Evolutionary conservation across 129 eudicot genomes (phyloP), one percentile per base, ranked within the genome.

Genomic region (Erigeron canadensis): DNA sequence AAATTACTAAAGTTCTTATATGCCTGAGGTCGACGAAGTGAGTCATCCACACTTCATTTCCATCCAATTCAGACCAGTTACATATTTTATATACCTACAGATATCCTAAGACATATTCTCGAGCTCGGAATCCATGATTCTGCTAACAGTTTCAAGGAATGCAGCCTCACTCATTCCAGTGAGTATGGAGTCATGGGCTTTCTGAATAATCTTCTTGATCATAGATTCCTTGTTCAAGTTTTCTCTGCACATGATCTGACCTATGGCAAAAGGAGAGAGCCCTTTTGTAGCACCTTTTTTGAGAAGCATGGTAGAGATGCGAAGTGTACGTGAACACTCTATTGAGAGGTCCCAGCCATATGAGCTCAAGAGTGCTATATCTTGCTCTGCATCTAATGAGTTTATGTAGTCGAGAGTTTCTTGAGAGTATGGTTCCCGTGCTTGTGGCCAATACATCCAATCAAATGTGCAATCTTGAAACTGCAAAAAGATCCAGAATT

Each of bases 361-460:
- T 19, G 75, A 81, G 43, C 72, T 81, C 67, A 87, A 77, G 74
- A 87, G 84, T 45, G 72, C 78, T 45, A 87, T 81, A 77, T 87
- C 93, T 79, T 84, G 66, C 47, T 81, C 85, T n/a, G 85, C 85
- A 10, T 87, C 89, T 15, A 87, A 77, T 13, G 84, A 79, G 63
- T 74, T 81, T 76, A 87, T 84, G 73, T 87, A 87, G 67, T 81
- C 72, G 40, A 73, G 77, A 59, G 77, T 44, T 67, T 84, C 81
- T 17, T 67, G 47, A 11, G 93, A 87, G 76, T 73, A 87, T 9
- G 84, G 87, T 71, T 81, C 78, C 0, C 77, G 84, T 23, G 93
- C 93, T 84, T 87, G 93, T 70, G 92, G 86, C 91, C 91, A 86
- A 68, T 86, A 86, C 19, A 86, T 69, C 91, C 91, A 86, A 72